Percentiles rank a stretch among this genome's conserved stretches.
These are phyloP conservation scores for Dactylellina drechsleri DNA, from an alignment of 2,329 filamentous ascomycete species.

Conservation along the genomic window DNA sequence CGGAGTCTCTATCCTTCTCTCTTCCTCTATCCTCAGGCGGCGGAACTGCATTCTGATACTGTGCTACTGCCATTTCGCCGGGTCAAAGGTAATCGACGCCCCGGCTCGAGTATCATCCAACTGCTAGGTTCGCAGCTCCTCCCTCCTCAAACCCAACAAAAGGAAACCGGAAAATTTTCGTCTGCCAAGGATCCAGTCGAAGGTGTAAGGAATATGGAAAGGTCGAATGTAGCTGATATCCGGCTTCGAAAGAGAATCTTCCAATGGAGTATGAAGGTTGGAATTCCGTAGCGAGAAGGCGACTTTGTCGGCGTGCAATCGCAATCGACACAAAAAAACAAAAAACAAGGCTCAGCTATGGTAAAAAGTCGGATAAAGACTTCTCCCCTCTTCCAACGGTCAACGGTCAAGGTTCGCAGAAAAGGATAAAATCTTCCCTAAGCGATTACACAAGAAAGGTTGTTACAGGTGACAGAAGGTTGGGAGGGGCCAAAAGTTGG, in stretches of 20 bases:
- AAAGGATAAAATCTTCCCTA: constrained; percentile 46
- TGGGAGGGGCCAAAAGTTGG: constrained; percentile 19
- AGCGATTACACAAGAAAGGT: constrained; percentile 49
- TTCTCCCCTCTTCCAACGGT: constrained; percentile 37
- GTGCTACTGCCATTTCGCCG: constrained; percentile 46
- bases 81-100: constrained; percentile 13
- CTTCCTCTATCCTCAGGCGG: constrained; percentile 44
- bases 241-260: constrained; percentile 11
- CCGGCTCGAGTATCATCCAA: constrained; percentile 26
- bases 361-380: constrained; percentile 33
- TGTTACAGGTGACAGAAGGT: constrained; percentile 34
- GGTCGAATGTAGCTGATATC: constrained; percentile 8
- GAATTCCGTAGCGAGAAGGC: constrained; percentile 30
- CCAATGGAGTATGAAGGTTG: constrained; percentile 10
- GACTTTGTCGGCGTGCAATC: constrained; percentile 8
- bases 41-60: constrained; percentile 49
- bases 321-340: constrained; percentile 12
- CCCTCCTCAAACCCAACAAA: constrained; percentile 15
- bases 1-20: constrained; percentile 51
- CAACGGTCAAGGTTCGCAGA: constrained; percentile 40
- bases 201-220: constrained; percentile 13
- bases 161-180: constrained; percentile 34
- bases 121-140: constrained; percentile 26
- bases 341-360: constrained; percentile 14
- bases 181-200: neutral